Conservation (phyloP, 169 alveolate genomes). For the Nephromyces sp. region DNA sequence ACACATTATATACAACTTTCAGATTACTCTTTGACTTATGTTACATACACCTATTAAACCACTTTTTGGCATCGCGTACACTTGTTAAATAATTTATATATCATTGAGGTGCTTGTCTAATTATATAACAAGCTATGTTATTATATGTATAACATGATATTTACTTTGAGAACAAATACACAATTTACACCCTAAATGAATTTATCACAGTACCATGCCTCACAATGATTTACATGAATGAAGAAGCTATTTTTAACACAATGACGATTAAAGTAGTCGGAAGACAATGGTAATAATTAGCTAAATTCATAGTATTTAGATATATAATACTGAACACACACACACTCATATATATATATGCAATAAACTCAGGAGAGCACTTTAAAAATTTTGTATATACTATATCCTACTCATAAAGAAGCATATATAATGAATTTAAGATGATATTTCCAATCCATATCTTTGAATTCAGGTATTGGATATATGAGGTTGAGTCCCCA, state of each 20-base stretch:
- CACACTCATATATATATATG: no score
- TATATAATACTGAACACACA: no score
- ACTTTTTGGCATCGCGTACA: background rate
- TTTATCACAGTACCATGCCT: constrained; percentile 54
- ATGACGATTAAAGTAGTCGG: constrained; percentile 78
- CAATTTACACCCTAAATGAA: background rate
- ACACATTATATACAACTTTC: background rate
- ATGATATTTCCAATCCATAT: no score
- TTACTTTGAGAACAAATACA: background rate
- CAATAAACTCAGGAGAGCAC: no score
- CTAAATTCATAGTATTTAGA: no score
- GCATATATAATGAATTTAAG: no score
- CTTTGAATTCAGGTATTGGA: constrained; percentile 64
- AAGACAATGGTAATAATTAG: constrained; percentile 59
- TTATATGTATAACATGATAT: background rate
- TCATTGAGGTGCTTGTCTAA: background rate
- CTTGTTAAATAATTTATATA: background rate
- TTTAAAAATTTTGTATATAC: no score
- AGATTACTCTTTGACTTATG: background rate
- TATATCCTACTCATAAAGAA: no score
- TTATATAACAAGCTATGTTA: background rate
- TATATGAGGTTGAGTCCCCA: constrained; percentile 77
- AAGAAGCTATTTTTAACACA: constrained; percentile 68
- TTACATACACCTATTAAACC: background rate
- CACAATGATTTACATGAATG: constrained; percentile 68